Base-by-base conservation (phyloP, 495 filamentous ascomycete genomes). In the Cairneyella variabilis region DNA sequence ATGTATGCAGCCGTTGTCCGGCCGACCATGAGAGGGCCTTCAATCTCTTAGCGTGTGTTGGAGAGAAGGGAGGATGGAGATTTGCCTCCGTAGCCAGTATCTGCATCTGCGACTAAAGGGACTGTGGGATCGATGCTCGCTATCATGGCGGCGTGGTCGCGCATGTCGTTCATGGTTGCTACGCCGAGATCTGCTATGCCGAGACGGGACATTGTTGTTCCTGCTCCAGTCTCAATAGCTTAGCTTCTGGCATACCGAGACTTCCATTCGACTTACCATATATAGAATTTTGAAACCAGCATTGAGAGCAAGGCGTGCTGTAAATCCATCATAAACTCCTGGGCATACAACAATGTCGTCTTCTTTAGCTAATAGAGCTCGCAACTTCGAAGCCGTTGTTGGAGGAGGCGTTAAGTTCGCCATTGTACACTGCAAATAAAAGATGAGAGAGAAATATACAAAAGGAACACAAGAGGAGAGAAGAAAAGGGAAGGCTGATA, bases 321-420 rank as follows among this genome's bases (percentile, higher is more conserved):
- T 82, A 18, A 86, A 74, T 5, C 85, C 84, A 71, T 89, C 85
- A 57, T 88, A 84, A 0, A 89, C 83, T 38, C 84, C 85, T 1
- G 85, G 85, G 44, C 80, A 85, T 2, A 84, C 74, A 14, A 83
- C 70, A 38, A 76, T 63, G 11, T 65, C 58, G 25, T 64, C 58
- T 20, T 64, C 58, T 14, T 69, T 54, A 11, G 59, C 62, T 16
- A 77, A 61, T 48, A 69, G 59, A 21, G 63, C 62, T 44, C 71
- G 69, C 21, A 76, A 65, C 55, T 60, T 68, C 3, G 69, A 66
- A n/a, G 65, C 66, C 37, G 70, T 62, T 0, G 37, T 26, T 27
- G 20, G 37, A 12, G 32, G 48, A 12, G 51, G 44, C 16, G n/a
- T 51, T 23, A 44, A 34, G 20, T 41, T 16, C 5, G 32, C 53